Evolutionary conservation across 257 asterid genomes (phyloP), one percentile per base, ranked within the genome.

Genomic region (Ballota nigra): DNA sequence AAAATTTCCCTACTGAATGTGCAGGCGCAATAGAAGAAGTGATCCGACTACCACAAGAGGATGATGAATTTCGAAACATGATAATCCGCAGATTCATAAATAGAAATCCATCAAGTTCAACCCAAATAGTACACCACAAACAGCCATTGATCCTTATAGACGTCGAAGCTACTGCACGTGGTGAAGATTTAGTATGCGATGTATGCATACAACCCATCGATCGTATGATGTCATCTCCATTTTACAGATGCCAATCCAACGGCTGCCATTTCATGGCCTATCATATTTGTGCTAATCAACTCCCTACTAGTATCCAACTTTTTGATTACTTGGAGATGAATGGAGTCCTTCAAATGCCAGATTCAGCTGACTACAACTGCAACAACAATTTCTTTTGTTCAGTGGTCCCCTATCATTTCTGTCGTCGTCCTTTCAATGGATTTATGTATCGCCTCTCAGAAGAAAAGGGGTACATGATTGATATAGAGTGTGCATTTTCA

Each of bases 391-490:
- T n/a, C n/a, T n/a, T n/a, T n/a, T n/a, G n/a, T n/a, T 52, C 73
- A 31, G n/a, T 67, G 18, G 51, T 16, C 6, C 6, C 9, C 8
- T 67, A 63, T 31, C 0, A 2, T 2, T 9, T 67, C 31, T 67
- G 72, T 16, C 8, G 0, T 18, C 72, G 62, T 51, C 72, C 72
- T 51, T 49, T 20, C 63, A 67, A 49, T 18, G 72, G 72, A 10
- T 23, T 18, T 1, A 24, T 24, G 6, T 49, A 16, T 62, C 0
- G 4, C 57, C 26, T 51, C 16, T 6, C 7, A 2, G 0, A 18
- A 16, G 11, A 16, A 18, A 19, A 33, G 57, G 57, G 1, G 8
- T 3, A 6, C 9, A 4, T 5, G 0, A 0, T 49, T 0, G 47
- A 33, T 20, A 3, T 53, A 5, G 64, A 68, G 36, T 68, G 73